These are phyloP conservation scores for Peronospora farinosa DNA, from an alignment of 352 stramenopile species.

Conservation along the genomic window DNA sequence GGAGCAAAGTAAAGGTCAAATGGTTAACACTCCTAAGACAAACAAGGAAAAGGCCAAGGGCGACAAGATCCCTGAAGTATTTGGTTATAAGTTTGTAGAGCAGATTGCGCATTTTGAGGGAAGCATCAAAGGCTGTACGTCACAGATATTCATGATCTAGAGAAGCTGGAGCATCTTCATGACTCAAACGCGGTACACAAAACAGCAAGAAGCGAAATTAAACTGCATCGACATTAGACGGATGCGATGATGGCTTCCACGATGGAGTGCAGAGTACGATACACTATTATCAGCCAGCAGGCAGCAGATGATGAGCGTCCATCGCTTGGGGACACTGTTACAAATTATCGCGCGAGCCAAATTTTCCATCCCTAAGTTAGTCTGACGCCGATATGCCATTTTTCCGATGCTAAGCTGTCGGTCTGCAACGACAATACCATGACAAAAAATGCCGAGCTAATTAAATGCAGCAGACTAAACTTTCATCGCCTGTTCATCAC, in stretches of 20 bases:
- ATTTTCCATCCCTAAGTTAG: constrained; percentile 73
- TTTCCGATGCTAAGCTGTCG: constrained; percentile 67
- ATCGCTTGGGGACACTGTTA: constrained; percentile 26
- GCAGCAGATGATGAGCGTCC: constrained; percentile 13
- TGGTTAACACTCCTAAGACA: too few relatives aligned
- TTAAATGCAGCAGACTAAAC: background rate
- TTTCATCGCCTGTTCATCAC: background rate
- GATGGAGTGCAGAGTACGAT: constrained; percentile 52
- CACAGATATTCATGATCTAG: constrained; percentile 41
- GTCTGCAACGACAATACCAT: constrained; percentile 31
- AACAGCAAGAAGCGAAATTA: constrained; percentile 35
- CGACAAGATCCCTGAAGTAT: too few relatives aligned
- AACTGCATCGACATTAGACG: background rate
- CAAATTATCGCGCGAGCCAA: constrained; percentile 26
- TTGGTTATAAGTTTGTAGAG: constrained; percentile 52
- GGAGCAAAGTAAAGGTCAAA: too few relatives aligned
- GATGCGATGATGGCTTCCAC: too few relatives aligned
- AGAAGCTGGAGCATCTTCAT: constrained; percentile 51
- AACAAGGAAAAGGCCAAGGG: too few relatives aligned
- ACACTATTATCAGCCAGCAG: constrained; percentile 31
- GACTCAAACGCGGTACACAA: constrained; percentile 20
- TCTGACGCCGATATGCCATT: constrained; percentile 57
- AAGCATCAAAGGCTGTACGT: constrained; percentile 46
- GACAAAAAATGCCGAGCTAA: constrained; percentile 14
- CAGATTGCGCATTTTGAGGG: constrained; percentile 38